Evolutionary conservation across 192 early-diverging fungal species (phyloP), one percentile per base, ranked within the genome.

Genomic region (Oehlia diaphana): DNA sequence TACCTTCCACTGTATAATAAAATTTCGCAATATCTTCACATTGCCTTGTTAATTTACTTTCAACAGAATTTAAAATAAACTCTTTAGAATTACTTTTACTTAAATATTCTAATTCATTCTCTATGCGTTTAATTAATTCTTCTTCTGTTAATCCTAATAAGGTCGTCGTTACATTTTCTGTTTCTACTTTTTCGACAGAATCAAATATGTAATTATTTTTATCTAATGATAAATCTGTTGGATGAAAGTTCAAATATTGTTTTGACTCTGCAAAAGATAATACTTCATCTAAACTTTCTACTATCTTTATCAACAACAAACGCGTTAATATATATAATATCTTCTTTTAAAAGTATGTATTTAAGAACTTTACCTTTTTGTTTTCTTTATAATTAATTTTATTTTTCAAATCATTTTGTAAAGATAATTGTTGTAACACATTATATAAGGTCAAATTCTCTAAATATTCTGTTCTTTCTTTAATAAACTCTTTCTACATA

Each of bases 241-340:
- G 63, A 21, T 31, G 74, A 64, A 64, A 76, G 23, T 64, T 76
- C 63, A 76, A 62, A 42, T 42, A 76, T 76, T 76, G 74, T 35
- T 49, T 76, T 0, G 74, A 23, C 35, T 76, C 74, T 63, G 74
- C 62, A 63, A 76, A 76, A 9, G 62, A n/a, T 64, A 76, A 64
- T 26, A 63, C 14, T 16, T 76, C 37, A 37, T n/a, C 33, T 35
- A 76, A 16, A 9, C 31, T 42, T n/a, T 64, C 61, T 7, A 44
- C 12, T 42, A 28, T 44, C 74, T 64, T 58, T 58, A 58, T 53
- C 14, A 58, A 19, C 3, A 14, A 58, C 19, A 58, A 58, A 16
- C 53, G 16, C 53, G 35, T 28, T 9, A 31, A 72, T 71, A 23
- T 39, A 31, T 31, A 31, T 31, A 31, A 31, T 31, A 31, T 31